Evolutionary conservation across 129 eudicot genomes (phyloP), one percentile per base, ranked within the genome.

Genomic region (Glebionis coronaria): DNA sequence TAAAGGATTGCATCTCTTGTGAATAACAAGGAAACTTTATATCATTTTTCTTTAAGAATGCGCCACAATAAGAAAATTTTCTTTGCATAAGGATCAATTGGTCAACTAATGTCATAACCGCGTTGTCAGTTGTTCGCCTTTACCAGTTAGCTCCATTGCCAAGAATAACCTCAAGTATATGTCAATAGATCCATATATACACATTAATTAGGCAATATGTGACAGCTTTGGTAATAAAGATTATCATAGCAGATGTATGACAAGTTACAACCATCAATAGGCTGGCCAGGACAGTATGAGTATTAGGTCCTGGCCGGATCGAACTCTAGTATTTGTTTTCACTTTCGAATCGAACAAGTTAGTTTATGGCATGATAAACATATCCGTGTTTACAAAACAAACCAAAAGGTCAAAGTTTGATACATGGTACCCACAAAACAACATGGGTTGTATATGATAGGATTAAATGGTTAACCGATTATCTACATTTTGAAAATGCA

Each of bases 1-100:
- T 73, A 78, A 19, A 38, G 63, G 57, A 90, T 73, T 65, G 86
- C 95, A 23, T 84, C 75, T 70, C 78, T 65, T 16, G 95, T 88
- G 49, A 83, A 85, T 80, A 80, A 67, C 69, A 63, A 12, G 93
- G 90, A 71, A 73, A 81, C 61, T 78, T 80, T 12, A 83, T 44
- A 42, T 78, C 61, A 18, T 78, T 70, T 52, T 51, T 28, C 14
- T 71, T 72, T n/a, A 82, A 77, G 59, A 65, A 40, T 13, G 69
- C 74, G 29, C 12, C 35, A 63, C 73, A 72, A 52, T 62, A 58
- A 23, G 72, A 25, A 56, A 90, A 83, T 25, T 83, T 83, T 20
- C 74, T 63, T 56, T 38, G 80, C 44, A 80, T 84, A 67, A 63
- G 72, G 62, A 65, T 67, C 67, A 82, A 50, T 68, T 80, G 81